Evolutionary conservation across 148 eudicot genomes (phyloP).

Genomic region (Heliosperma pusillum): DNA sequence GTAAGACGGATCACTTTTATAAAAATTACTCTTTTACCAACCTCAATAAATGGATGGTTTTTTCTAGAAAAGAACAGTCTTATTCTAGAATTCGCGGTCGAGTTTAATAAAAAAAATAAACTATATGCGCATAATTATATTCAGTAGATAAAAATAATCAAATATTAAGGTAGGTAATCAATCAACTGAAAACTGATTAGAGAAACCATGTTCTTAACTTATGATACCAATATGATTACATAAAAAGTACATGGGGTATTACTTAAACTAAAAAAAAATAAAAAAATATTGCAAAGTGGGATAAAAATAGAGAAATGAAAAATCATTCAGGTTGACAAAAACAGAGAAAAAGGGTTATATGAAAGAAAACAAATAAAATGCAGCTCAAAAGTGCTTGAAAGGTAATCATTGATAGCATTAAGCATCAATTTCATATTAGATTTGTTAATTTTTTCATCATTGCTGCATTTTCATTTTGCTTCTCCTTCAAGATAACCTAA

Average conservation of each 20-base stretch:
- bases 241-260: not conserved
- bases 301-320: not conserved
- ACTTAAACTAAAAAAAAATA: not conserved
- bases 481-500: constrained; percentile 14
- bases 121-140: too few relatives aligned
- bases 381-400: constrained; percentile 45
- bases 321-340: not conserved
- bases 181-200: constrained; percentile 5
- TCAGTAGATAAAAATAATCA: too few relatives aligned
- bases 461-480: constrained; percentile 24
- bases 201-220: not conserved
- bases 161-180: not conserved
- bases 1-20: too few relatives aligned
- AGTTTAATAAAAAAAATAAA: too few relatives aligned
- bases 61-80: too few relatives aligned
- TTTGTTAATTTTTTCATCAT: constrained; percentile 29
- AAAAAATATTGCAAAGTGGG: not conserved
- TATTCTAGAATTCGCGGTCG: too few relatives aligned
- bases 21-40: too few relatives aligned
- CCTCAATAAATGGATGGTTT: too few relatives aligned
- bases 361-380: not conserved
- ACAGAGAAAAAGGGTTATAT: not conserved
- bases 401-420: constrained; percentile 21
- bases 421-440: constrained; percentile 20
- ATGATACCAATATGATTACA: constrained; percentile 24